phyloP scores from a whole-genome alignment of 2,329 filamentous ascomycete genomes.

The Colletotrichum coccodes region DNA sequence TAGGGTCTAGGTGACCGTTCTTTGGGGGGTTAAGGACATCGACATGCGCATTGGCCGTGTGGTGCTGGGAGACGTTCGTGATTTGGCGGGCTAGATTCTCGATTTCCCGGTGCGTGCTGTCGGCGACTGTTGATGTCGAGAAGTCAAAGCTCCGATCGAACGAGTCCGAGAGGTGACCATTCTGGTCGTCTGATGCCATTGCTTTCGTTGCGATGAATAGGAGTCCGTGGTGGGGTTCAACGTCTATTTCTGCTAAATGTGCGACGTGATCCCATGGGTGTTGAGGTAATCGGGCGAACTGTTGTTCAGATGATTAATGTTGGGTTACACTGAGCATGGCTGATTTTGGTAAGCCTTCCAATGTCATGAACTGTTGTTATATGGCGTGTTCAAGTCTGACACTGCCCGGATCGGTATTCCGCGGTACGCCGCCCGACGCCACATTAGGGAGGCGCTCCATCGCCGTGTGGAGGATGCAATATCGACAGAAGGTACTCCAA shows the following conservation, averaged over 20 bases:
- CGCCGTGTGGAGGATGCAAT: neutral
- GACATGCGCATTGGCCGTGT: neutral
- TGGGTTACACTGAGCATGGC: neutral
- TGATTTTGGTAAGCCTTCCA: too few species aligned
- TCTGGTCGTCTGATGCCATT: neutral
- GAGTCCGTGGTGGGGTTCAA: too few species aligned
- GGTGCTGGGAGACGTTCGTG: slow-evolving; percentile 3
- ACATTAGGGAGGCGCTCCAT: neutral
- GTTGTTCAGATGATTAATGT: too few species aligned
- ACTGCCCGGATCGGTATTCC: neutral
- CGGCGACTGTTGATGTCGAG: neutral
- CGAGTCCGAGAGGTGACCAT: neutral
- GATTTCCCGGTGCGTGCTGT: neutral
- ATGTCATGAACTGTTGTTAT: too few species aligned
- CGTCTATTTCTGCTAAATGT: too few species aligned
- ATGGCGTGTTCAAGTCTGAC: too few species aligned
- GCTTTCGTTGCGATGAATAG: neutral
- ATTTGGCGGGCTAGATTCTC: slow-evolving; percentile 23
- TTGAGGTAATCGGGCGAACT: neutral
- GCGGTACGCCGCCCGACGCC: neutral
- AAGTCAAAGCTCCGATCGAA: neutral
- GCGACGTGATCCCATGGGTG: too few species aligned
- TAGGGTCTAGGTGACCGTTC: slow-evolving; percentile 36
- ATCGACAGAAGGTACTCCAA: neutral
- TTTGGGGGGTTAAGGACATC: slow-evolving; percentile 29